Evolutionary conservation across 495 filamentous ascomycete genomes (phyloP).

Genomic region (Trypethelium eluteriae): DNA sequence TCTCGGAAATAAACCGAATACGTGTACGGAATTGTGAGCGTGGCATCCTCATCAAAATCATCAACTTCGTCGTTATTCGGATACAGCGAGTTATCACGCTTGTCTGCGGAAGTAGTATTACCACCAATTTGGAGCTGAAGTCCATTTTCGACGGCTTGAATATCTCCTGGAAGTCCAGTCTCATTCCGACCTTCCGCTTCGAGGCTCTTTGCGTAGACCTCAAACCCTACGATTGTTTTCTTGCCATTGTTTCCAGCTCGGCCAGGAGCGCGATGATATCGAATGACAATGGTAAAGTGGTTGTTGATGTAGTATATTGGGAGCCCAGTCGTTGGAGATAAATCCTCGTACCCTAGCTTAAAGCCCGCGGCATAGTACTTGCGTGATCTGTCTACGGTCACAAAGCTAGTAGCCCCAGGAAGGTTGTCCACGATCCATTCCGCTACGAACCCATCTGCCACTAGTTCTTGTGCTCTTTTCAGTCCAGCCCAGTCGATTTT

Average conservation of each 20-base stretch:
- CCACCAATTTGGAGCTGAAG: conserved; percentile 62
- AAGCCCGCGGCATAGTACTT: conserved; percentile 96
- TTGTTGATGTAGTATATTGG: conserved; percentile 80
- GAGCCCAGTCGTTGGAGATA: conserved; percentile 50
- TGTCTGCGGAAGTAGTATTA: conserved; percentile 48
- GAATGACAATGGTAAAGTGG: conserved; percentile 80
- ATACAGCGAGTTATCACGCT: conserved; percentile 56
- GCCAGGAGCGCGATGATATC: conserved; percentile 69
- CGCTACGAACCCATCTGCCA: conserved; percentile 76
- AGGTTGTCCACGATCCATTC: conserved; percentile 98
- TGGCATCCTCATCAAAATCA: conserved; percentile 45
- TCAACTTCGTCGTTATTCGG: conserved; percentile 43
- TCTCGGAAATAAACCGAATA: conserved; percentile 92
- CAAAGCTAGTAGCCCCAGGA: conserved; percentile 86
- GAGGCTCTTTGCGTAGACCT: conserved; percentile 86
- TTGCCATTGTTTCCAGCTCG: conserved; percentile 58
- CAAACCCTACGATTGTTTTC: conserved; percentile 84
- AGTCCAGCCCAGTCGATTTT: conserved; percentile 58
- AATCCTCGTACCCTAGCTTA: conserved; percentile 77
- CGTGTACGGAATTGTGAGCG: conserved; percentile 73
- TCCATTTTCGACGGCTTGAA: conserved; percentile 53
- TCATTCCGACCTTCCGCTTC: conserved; percentile 51
- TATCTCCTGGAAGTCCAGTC: conserved; percentile 58
- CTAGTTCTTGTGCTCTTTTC: conserved; percentile 63
- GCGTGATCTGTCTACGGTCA: conserved; percentile 76